Evolutionary conservation across 2,329 filamentous ascomycete species (phyloP), one percentile per base, ranked within the genome.

Genomic region (Microcyclosporella mali): DNA sequence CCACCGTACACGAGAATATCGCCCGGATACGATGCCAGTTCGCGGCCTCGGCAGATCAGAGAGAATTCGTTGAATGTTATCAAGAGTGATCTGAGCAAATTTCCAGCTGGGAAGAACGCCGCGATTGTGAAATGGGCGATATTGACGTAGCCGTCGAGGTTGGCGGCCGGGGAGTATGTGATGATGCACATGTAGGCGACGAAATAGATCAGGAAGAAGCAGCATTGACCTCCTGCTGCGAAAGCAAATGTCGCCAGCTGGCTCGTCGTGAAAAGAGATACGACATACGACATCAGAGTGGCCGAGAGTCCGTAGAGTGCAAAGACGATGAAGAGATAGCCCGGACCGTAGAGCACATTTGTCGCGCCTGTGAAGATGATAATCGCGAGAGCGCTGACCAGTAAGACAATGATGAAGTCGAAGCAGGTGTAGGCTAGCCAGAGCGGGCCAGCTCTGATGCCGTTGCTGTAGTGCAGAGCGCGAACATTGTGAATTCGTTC

Each of bases 381-480:
- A 16, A 81, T 78, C 7, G 78, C 73, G 8, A 92, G 56, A 6
- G 80, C 79, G 15, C 82, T 81, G 18, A 81, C 77, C 3, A 78
- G 56, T 11, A 94, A 60, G 1, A 88, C 81, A 43, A 94, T 80
- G 33, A 77, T 61, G 51, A 89, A 88, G 66, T 95, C 89, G 58
- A 95, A 94, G 0, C 72, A 58, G 1, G 84, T 72, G 59, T 95
- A 94, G 1, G 89, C 86, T 4, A 86, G 66, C 89, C 90, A 95
- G 1, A 95, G 70, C 1, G 88, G 87, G 7, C 85, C 70, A 0
- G 85, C 82, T 10, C 85, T 75, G 19, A 95, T 88, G 35, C 89
- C 89, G 58, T 95, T 95, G 41, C 86, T 94, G 66, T 94, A 95
- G 63, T 95, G 84, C 21, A 95, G 70, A 12, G 85, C 84, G 39